phyloP scores from a whole-genome alignment of 2,329 filamentous ascomycete genomes.

The Aspergillus sp. region DNA sequence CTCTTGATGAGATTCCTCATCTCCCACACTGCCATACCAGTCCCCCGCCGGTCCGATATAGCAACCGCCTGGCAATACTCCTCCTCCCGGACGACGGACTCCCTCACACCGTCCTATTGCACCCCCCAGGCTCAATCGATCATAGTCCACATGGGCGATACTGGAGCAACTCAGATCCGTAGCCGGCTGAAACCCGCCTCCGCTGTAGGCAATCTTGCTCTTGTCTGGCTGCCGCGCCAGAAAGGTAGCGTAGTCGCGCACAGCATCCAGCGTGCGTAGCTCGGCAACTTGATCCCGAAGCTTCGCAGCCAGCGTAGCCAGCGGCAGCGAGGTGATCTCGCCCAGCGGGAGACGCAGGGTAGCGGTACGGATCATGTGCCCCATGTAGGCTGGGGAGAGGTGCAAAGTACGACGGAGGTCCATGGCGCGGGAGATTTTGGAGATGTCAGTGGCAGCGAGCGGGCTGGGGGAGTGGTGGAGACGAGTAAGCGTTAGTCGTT shows the following conservation, averaged over 20 bases:
- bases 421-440: conserved; percentile 22
- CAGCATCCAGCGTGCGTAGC: conserved; percentile 8
- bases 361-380: conserved; percentile 24
- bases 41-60: conserved; percentile 15
- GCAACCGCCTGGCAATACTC: conserved; percentile 14
- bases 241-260: conserved; percentile 23
- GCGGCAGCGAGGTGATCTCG: conserved; percentile 6
- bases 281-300: conserved; percentile 3
- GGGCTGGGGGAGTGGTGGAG: background rate
- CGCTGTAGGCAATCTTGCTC: conserved; percentile 19
- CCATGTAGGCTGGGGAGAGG: conserved; percentile 21
- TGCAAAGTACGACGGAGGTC: conserved; percentile 22
- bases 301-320: conserved; percentile 1
- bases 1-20: background rate
- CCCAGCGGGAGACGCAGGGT: conserved; percentile 13
- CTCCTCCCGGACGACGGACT: conserved; percentile 12
- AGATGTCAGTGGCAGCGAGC: background rate
- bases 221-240: conserved; percentile 19
- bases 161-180: conserved; percentile 20
- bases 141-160: conserved; percentile 16
- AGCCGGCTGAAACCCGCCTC: conserved; percentile 12
- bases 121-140: conserved; percentile 12
- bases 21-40: background rate
- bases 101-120: background rate
- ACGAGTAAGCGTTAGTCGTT: conserved; percentile 15